Evolutionary conservation across 2,329 filamentous ascomycete species (phyloP), one percentile per base, ranked within the genome.

Genomic region (Curvularia sp.): DNA sequence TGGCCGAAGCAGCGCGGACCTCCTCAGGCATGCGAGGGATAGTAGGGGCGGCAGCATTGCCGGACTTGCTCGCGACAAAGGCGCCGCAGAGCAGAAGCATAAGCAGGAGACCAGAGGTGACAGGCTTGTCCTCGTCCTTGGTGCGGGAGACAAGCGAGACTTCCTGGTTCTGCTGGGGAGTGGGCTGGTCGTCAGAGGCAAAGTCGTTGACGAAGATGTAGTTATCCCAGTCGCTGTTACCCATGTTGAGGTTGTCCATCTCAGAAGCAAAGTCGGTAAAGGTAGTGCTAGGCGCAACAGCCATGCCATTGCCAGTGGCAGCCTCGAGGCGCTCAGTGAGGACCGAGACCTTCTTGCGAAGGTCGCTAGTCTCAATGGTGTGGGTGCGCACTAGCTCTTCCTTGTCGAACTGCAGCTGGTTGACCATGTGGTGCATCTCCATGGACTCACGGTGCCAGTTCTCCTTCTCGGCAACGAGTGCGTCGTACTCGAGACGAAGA

Each of bases 1-100:
- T 87, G 50, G 90, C 89, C 13, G 91, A 92, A 41, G 90, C 91
- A 64, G 86, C 89, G 59, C 91, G 89, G 56, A 95, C 87, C 68
- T 94, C 90, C 56, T 94, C 90, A 35, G 92, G 90, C 74, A 94
- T 89, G 56, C 86, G 86, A 50, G 91, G 90, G 67, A 96, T 88
- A 66, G 87, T 86, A 39, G 88, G 86, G 44, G 88, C 86, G 44
- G 88, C 86, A 67, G 88, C 88, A 20, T 89, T 83, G 44, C 88
- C 87, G 64, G 88, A 88, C 79, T 93, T 96, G 31, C 94, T 97
- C 62, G 95, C 90, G 69, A 98, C 93, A 75, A 97, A 97, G 53
- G 95, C 95, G 74, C 95, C 95, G 65, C 97, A 93, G 54, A 99
- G 89, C 74, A 99, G 90, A 68, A 97, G 90, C 92, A 97, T 96